Percentiles rank a stretch among this genome's conserved stretches.
Conservation (phyloP, 805 yeast species). For the Candida piceae region DNA sequence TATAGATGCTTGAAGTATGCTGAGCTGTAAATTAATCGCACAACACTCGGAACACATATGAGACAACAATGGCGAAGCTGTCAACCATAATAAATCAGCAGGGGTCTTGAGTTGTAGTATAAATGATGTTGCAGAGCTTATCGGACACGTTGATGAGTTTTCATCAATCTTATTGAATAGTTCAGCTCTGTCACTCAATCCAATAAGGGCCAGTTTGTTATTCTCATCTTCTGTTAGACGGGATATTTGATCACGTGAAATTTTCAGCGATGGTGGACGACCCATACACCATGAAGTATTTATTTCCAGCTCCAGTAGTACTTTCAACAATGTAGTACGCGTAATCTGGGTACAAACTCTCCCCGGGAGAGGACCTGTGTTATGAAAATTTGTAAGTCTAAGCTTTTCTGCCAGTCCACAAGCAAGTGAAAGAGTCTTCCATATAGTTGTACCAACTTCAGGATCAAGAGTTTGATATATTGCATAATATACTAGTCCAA, state of each 20-base stretch:
- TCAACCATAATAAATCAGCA: conserved; percentile 6
- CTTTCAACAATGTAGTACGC: conserved; percentile 5
- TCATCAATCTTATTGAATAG: conserved; percentile 4
- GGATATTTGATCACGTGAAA: conserved; percentile 5
- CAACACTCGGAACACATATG: conserved; percentile 11
- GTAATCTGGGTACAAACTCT: conserved; percentile 6
- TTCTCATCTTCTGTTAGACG: conserved; percentile 1
- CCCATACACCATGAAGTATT: conserved; percentile 10
- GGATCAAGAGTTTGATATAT: conserved; percentile 17
- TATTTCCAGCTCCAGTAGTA: conserved; percentile 8
- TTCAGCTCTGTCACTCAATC: conserved; percentile 2
- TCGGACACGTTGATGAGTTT: conserved; percentile 6
- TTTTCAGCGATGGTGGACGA: conserved; percentile 7
- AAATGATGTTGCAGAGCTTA: neutral
- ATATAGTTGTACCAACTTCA: conserved; percentile 9
- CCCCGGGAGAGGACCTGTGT: conserved; percentile 8
- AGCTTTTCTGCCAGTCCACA: conserved; percentile 14
- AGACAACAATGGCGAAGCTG: conserved; percentile 10
- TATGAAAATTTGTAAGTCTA: conserved; percentile 8
- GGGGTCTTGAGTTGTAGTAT: neutral
- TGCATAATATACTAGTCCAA: conserved; percentile 10
- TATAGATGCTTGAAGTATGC: conserved; percentile 4
- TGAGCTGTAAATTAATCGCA: neutral
- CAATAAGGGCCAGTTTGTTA: neutral
- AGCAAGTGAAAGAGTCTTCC: conserved; percentile 15